Percentiles rank a stretch among this genome's conserved stretches.
Conservation (phyloP, 202 grass and related monocot species). For the Bolboschoenoplectus hybrid region DNA sequence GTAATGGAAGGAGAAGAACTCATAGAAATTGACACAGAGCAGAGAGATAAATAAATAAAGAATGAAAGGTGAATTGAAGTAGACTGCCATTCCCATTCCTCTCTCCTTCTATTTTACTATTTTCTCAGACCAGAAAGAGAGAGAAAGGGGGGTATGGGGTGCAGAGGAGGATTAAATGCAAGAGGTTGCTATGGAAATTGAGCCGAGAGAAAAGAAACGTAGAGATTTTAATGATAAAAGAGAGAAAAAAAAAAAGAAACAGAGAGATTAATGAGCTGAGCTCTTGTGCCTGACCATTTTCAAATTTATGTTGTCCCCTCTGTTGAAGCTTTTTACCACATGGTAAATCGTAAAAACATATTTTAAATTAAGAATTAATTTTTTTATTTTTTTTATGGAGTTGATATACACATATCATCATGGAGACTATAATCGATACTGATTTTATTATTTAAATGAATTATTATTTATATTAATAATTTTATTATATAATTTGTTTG, state of each 20-base stretch:
- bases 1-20: not conserved
- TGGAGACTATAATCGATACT: too few species aligned
- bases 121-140: not conserved
- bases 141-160: conserved; percentile 24
- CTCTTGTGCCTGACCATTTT: not conserved
- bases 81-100: conserved; percentile 27
- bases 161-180: conserved; percentile 42
- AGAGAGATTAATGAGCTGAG: conserved; percentile 24
- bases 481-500: too few species aligned
- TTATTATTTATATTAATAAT: too few species aligned
- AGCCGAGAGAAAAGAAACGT: conserved; percentile 25
- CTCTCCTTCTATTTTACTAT: conserved; percentile 22
- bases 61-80: conserved; percentile 17
- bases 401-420: too few species aligned
- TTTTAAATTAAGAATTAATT: not conserved
- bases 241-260: not conserved
- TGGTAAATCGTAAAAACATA: not conserved
- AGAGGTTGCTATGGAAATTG: conserved; percentile 37
- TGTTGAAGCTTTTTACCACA: conserved; percentile 18
- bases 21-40: not conserved
- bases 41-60: not conserved
- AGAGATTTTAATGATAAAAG: not conserved
- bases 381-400: not conserved
- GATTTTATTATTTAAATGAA: too few species aligned
- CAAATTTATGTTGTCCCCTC: not conserved